Conservation (phyloP, 768 basidiomycete species). For the Cyathus striatus region DNA sequence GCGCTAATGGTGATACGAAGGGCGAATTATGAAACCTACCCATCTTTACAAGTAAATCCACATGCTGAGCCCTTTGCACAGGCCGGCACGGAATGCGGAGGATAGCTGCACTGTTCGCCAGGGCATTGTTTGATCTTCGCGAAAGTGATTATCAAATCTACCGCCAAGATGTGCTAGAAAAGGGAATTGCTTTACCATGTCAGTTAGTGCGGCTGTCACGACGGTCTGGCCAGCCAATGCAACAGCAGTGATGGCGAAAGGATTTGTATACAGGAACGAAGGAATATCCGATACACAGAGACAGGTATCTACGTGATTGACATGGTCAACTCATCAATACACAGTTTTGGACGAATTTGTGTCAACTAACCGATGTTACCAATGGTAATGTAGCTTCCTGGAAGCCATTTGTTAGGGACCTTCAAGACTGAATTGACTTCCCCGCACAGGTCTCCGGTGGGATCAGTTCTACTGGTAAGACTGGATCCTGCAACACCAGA, state of each 20-base stretch:
- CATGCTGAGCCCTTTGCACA: conserved; percentile 35
- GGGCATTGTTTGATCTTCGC: conserved; percentile 17
- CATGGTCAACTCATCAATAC: neutral
- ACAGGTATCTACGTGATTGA: conserved; percentile 39
- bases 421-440: conserved; percentile 25
- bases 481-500: neutral
- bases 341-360: neutral
- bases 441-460: conserved; percentile 30
- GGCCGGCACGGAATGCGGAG: conserved; percentile 28
- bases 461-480: neutral
- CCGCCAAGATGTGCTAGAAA: neutral
- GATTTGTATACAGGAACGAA: conserved; percentile 24
- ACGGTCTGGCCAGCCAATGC: conserved; percentile 20
- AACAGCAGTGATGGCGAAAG: conserved; percentile 21
- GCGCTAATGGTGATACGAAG: neutral
- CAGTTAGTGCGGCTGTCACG: conserved; percentile 23
- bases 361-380: conserved; percentile 24
- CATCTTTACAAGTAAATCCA: conserved; percentile 40
- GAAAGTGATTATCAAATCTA: neutral
- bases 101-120: conserved; percentile 30
- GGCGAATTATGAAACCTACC: conserved; percentile 24
- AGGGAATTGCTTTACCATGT: conserved; percentile 21
- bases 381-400: conserved; percentile 15
- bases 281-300: conserved; percentile 36
- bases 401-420: conserved; percentile 14